Evolutionary conservation across 1,139 yeast species (phyloP).

Genomic region (Candida sojae): DNA sequence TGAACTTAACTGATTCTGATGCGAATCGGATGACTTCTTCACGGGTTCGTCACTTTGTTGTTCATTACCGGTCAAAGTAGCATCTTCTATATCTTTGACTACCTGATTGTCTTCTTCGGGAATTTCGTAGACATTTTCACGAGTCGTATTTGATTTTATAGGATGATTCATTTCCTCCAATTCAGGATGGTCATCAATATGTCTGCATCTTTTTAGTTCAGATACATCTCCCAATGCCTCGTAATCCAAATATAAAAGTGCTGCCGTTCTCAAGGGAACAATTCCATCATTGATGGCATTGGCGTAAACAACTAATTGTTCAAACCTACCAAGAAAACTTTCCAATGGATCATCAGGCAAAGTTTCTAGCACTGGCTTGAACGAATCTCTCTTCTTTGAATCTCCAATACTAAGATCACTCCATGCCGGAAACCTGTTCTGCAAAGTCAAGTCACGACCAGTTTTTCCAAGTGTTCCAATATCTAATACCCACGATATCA

Average conservation of each 20-base stretch:
- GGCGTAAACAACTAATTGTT: slow-evolving; percentile 73
- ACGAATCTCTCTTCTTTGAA: slow-evolving; percentile 18
- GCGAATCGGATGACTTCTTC: slow-evolving; percentile 1
- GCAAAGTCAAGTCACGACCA: slow-evolving; percentile 84
- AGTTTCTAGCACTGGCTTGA: slow-evolving; percentile 66
- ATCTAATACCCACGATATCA: slow-evolving; percentile 78
- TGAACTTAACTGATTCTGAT: slow-evolving; percentile 4
- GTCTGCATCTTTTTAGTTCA: slow-evolving; percentile 21
- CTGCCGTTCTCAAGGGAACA: slow-evolving; percentile 74
- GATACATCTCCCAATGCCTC: slow-evolving; percentile 42
- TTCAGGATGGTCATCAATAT: slow-evolving; percentile 13
- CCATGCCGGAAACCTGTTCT: slow-evolving; percentile 25
- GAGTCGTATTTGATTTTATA: slow-evolving; percentile 14
- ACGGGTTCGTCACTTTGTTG: background rate
- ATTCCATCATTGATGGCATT: slow-evolving; percentile 90
- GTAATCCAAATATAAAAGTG: slow-evolving; percentile 51
- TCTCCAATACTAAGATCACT: slow-evolving; percentile 14
- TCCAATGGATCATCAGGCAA: slow-evolving; percentile 83
- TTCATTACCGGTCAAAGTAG: background rate
- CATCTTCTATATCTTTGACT: slow-evolving; percentile 3
- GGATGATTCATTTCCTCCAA: slow-evolving; percentile 14
- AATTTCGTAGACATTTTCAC: slow-evolving; percentile 14
- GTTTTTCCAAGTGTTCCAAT: slow-evolving; percentile 90
- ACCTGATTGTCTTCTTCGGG: slow-evolving; percentile 11
- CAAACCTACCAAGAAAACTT: slow-evolving; percentile 60